Evolutionary conservation across 345 rosid genomes (phyloP), one percentile per base, ranked within the genome.

Genomic region (Ailanthus altissimus): DNA sequence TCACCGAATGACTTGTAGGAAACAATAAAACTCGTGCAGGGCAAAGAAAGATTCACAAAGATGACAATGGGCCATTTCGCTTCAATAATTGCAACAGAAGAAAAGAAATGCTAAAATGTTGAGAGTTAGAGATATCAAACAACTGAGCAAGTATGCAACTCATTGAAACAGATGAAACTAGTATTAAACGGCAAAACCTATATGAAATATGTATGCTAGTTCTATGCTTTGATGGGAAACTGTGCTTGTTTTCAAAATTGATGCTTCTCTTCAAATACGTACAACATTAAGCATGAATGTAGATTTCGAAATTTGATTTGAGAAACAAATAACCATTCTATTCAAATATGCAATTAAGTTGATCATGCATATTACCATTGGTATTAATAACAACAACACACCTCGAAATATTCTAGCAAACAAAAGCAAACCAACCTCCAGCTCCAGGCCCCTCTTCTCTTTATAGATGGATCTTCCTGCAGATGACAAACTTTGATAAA

Each of bases 401-500:
- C 57, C 67, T 45, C 69, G 46, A 49, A 62, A 26, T 56, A 72
- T 23, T 45, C 65, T 32, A 57, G 60, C 45, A 75, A 72, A 50
- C 63, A 70, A 76, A 76, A 73, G 60, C 57, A 77, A 74, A 80
- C 71, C 77, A 76, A 75, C 68, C 78, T 77, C 67, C 65, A 64
- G 71, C 78, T 74, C 54, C 59, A 65, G 74, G 58, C 81, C 79
- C 49, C 23, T 65, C 72, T 61, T 60, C 67, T 74, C 78, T 78
- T 61, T 26, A 73, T 60, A 56, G n/a, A 69, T 47, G 47, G 38
- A 50, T 65, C 70, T 64, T 46, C 88, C 82, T 78, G 83, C 85
- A 81, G 36, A 49, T 42, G 45, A 66, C 28, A 70, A 64, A 73
- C 57, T 59, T 73, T 10, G 45, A 59, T n/a, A 32, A 25, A 47